Percentiles rank a stretch among this genome's conserved stretches.
phyloP scores from a whole-genome alignment of 2,329 filamentous ascomycete species.

The Rhytidhysteron rufulum region DNA sequence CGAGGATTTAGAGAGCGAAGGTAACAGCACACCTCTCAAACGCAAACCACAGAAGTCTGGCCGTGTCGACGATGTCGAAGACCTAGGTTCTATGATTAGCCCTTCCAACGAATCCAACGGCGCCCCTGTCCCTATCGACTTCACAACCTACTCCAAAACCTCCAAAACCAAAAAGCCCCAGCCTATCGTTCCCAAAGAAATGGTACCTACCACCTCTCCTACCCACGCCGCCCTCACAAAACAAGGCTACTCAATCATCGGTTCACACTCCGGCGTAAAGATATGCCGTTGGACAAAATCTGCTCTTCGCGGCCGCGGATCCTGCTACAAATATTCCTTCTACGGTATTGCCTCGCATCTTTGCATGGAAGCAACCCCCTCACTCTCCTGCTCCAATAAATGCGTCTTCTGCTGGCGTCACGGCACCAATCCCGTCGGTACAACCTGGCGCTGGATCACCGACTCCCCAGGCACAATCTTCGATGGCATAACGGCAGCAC shows the following conservation, averaged over 20 bases:
- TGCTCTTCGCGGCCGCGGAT: conserved; percentile 84
- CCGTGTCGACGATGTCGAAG: conserved; percentile 74
- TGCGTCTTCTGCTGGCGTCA: conserved; percentile 99
- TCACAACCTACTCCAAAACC: conserved; percentile 62
- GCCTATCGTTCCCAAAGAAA: conserved; percentile 63
- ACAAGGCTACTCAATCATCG: conserved; percentile 93
- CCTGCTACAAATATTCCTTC: conserved; percentile 97
- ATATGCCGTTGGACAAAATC: conserved; percentile 99
- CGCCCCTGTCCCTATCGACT: conserved; percentile 73
- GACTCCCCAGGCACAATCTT: conserved; percentile 90
- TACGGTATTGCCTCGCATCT: conserved; percentile 96
- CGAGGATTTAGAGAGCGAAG: conserved; percentile 33
- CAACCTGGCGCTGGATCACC: conserved; percentile 94
- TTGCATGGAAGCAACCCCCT: conserved; percentile 97
- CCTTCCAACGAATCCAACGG: conserved; percentile 35
- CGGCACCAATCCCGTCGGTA: conserved; percentile 93
- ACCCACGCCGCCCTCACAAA: conserved; percentile 89
- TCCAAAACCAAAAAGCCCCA: conserved; percentile 46
- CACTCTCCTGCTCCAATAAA: conserved; percentile 94
- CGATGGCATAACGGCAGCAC: conserved; percentile 80
- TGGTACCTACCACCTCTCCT: conserved; percentile 88
- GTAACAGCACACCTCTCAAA: conserved; percentile 8
- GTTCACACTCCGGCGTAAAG: conserved; percentile 93
- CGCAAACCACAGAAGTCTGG: conserved; percentile 42
- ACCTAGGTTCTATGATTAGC: conserved; percentile 66